phyloP scores from a whole-genome alignment of 352 stramenopile species.

The Pythium scleroteichum region DNA sequence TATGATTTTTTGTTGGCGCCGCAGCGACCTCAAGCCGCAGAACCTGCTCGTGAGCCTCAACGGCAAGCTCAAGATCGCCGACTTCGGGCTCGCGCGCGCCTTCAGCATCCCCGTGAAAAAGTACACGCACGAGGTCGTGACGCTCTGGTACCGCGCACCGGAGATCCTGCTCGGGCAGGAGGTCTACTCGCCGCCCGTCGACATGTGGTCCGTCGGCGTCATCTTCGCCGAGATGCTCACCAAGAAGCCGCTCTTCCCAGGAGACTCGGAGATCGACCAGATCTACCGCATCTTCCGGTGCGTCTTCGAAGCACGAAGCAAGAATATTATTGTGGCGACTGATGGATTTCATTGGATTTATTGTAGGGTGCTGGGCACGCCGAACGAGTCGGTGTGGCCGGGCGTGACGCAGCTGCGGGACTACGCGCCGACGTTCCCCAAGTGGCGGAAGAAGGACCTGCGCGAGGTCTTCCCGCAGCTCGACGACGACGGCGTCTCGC shows the following conservation, averaged over 20 bases:
- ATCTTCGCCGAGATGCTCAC: constrained; percentile 87
- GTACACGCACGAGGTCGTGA: constrained; percentile 99
- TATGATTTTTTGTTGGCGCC: background rate
- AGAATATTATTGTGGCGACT: background rate
- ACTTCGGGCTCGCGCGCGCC: constrained; percentile 97
- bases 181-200: constrained; percentile 84
- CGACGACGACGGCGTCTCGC: constrained; percentile 52
- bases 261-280: constrained; percentile 87
- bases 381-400: constrained; percentile 95
- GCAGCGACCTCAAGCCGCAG: constrained; percentile 97
- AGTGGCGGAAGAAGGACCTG: constrained; percentile 92
- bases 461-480: constrained; percentile 62
- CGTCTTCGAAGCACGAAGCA: constrained; percentile 2
- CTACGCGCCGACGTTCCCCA: constrained; percentile 95
- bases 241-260: constrained; percentile 82
- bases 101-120: constrained; percentile 97
- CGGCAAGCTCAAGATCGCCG: constrained; percentile 96
- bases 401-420: constrained; percentile 96
- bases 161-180: constrained; percentile 97
- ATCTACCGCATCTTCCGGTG: constrained; percentile 87
- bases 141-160: constrained; percentile 98
- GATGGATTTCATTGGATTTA: background rate
- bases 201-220: constrained; percentile 86
- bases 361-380: constrained; percentile 92
- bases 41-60: constrained; percentile 96